Percentiles rank a stretch among this genome's conserved stretches.
Conservation (phyloP, 495 filamentous ascomycete genomes). For the Penicillium coffeae region DNA sequence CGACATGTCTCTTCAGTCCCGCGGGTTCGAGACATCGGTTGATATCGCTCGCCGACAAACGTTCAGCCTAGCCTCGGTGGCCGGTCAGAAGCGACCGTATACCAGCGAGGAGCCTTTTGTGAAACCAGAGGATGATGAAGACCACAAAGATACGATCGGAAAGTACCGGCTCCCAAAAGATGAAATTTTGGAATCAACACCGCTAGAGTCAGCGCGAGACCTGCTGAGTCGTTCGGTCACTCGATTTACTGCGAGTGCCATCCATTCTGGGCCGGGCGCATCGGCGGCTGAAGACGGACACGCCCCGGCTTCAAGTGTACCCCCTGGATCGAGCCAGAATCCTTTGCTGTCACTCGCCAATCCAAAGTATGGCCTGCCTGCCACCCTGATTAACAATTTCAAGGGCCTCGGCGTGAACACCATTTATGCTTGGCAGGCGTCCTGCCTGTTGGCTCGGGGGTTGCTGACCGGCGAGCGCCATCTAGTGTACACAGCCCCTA, state of each 20-base stretch:
- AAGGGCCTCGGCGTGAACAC: constrained; percentile 56
- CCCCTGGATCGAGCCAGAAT: constrained; percentile 52
- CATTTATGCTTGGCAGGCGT: constrained; percentile 84
- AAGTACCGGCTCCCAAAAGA: neutral
- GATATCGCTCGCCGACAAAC: constrained; percentile 41
- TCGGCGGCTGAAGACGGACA: constrained; percentile 43
- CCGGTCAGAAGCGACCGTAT: constrained; percentile 40
- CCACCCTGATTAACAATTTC: constrained; percentile 61
- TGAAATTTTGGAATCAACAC: constrained; percentile 18
- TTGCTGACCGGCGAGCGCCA: constrained; percentile 63
- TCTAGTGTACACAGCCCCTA: constrained; percentile 80
- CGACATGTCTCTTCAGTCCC: constrained; percentile 30
- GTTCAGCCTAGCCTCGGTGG: constrained; percentile 34
- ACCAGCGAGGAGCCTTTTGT: constrained; percentile 4
- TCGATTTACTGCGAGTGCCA: constrained; percentile 38
- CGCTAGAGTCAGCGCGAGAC: constrained; percentile 24
- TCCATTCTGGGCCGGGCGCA: constrained; percentile 25
- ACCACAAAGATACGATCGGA: neutral
- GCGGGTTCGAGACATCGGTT: constrained; percentile 45
- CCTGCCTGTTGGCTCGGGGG: constrained; percentile 66
- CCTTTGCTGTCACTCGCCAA: constrained; percentile 61
- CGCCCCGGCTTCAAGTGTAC: constrained; percentile 27
- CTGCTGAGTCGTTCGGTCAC: constrained; percentile 21
- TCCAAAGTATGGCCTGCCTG: constrained; percentile 60
- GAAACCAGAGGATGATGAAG: neutral